Conservation (phyloP, 1,284 basidiomycete species). For the Cryptococcus sp. region DNA sequence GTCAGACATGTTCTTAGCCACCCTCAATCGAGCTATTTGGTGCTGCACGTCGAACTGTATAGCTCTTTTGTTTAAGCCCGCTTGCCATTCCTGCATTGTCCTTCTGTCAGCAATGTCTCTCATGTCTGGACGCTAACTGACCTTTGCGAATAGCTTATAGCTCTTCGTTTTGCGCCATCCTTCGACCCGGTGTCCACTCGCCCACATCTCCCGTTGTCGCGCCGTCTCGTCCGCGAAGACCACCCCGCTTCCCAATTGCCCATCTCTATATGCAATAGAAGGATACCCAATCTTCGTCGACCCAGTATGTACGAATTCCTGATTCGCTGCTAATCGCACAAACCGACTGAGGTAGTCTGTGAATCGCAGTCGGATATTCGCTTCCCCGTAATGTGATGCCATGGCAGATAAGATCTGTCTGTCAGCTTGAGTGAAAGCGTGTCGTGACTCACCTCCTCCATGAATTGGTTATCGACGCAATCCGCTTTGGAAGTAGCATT, state of each 20-base stretch:
- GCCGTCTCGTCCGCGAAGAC: conserved; percentile 66
- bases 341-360: conserved; percentile 75
- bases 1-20: conserved; percentile 63
- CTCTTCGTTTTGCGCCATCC: conserved; percentile 72
- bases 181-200: conserved; percentile 74
- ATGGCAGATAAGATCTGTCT: conserved; percentile 68
- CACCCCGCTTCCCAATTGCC: conserved; percentile 66
- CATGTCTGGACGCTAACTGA: conserved; percentile 49
- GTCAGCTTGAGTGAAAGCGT: not conserved
- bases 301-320: conserved; percentile 72
- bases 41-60: conserved; percentile 72
- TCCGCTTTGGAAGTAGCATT: conserved; percentile 59
- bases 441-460: conserved; percentile 76
- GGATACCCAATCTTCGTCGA: conserved; percentile 67
- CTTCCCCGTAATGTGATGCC: conserved; percentile 73
- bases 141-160: conserved; percentile 65
- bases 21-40: conserved; percentile 68
- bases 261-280: conserved; percentile 40
- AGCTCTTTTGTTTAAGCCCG: conserved; percentile 55
- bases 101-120: conserved; percentile 14
- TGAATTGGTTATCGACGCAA: conserved; percentile 77
- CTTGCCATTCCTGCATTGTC: conserved; percentile 61
- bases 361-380: conserved; percentile 72
- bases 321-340: conserved; percentile 70
- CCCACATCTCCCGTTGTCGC: conserved; percentile 63